Percentiles rank a stretch among this genome's conserved stretches.
phyloP scores from a whole-genome alignment of 192 early-diverging fungal species.

The Entomortierella lignicola region DNA sequence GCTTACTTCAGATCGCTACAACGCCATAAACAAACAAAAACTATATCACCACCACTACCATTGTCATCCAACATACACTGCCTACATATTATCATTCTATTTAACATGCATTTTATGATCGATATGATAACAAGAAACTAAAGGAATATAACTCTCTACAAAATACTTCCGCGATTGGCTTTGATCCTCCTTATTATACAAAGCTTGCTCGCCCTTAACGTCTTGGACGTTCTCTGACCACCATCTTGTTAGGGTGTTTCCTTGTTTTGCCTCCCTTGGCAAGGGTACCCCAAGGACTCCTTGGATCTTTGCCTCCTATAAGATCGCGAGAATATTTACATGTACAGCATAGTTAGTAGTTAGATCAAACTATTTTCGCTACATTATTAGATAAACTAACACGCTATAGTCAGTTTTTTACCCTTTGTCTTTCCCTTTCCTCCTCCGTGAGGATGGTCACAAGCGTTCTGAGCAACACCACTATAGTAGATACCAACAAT shows the following conservation, averaged over 20 bases:
- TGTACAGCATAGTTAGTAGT: no score
- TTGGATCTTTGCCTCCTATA: constrained; percentile 73
- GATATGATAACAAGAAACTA: not conserved
- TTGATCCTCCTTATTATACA: not conserved
- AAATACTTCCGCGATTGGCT: not conserved
- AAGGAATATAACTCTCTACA: not conserved
- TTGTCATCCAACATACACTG: no score
- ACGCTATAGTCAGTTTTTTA: constrained; percentile 47
- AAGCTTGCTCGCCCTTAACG: constrained; percentile 38
- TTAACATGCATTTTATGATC: no score
- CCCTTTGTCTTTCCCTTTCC: constrained; percentile 94
- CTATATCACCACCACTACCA: no score
- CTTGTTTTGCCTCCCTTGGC: constrained; percentile 94
- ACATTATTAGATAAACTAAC: not conserved
- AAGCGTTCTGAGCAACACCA: constrained; percentile 95
- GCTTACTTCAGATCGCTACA: not conserved
- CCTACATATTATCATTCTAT: no score
- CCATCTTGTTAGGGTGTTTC: constrained; percentile 71
- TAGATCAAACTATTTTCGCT: no score
- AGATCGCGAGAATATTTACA: no score
- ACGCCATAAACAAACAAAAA: no score
- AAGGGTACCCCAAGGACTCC: constrained; percentile 91
- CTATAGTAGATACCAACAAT: constrained; percentile 44
- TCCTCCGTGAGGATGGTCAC: constrained; percentile 98
- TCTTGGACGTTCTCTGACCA: constrained; percentile 74